Evolutionary conservation across 2,329 filamentous ascomycete species (phyloP).

Genomic region (Coniochaeta pulveracea): DNA sequence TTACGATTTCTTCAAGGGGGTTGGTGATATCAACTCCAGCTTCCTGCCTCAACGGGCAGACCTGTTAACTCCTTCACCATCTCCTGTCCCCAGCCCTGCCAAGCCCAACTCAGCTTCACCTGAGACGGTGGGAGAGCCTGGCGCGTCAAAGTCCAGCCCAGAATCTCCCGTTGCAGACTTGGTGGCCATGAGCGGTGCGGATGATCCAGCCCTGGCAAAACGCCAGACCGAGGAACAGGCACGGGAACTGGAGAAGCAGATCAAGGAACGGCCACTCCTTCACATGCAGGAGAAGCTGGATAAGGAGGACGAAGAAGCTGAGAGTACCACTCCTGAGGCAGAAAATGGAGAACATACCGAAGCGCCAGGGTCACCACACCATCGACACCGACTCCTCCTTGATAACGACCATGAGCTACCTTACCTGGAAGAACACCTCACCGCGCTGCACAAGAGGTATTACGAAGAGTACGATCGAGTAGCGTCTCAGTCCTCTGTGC

Average conservation of each 20-base stretch:
- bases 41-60: conserved; percentile 75
- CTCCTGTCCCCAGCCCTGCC: not conserved
- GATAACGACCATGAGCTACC: conserved; percentile 80
- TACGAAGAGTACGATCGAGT: conserved; percentile 68
- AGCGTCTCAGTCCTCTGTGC: conserved; percentile 34
- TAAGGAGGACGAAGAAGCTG: conserved; percentile 62
- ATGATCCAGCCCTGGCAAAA: conserved; percentile 57
- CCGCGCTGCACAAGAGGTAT: conserved; percentile 65
- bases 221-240: conserved; percentile 78
- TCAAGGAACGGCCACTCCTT: conserved; percentile 79
- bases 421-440: conserved; percentile 65
- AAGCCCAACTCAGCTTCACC: not conserved
- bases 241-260: conserved; percentile 75
- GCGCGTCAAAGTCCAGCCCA: conserved; percentile 14
- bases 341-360: conserved; percentile 8
- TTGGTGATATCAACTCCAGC: conserved; percentile 96
- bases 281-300: conserved; percentile 88
- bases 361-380: conserved; percentile 20
- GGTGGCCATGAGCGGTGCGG: conserved; percentile 62
- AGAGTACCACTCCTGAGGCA: conserved; percentile 32
- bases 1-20: conserved; percentile 96
- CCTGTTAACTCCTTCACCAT: conserved; percentile 23
- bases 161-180: conserved; percentile 56
- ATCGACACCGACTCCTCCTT: conserved; percentile 65
- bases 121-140: conserved; percentile 1